Percentiles rank a stretch among this genome's conserved stretches.
Evolutionary conservation across 1,139 yeast genomes (phyloP).

Genomic region (Hanseniaspora uvarum): DNA sequence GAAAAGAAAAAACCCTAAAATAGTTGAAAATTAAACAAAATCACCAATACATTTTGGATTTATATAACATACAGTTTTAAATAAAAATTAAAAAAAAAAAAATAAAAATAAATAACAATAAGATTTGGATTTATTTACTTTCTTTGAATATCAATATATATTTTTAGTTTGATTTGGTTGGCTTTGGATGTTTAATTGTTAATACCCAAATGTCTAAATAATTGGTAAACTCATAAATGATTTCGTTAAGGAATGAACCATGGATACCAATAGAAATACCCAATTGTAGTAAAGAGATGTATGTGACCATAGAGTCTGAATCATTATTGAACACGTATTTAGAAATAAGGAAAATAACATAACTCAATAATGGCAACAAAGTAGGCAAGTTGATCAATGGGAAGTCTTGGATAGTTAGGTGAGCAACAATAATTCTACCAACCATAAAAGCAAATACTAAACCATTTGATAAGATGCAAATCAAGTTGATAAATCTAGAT

Average conservation of each 20-base stretch:
- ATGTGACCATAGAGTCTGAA: slow-evolving; percentile 35
- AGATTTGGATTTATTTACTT: not conserved
- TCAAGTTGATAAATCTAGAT: slow-evolving; percentile 45
- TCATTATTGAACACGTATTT: slow-evolving; percentile 36
- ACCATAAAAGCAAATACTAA: slow-evolving; percentile 71
- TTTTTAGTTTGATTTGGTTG: slow-evolving; percentile 11
- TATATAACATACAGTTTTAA: not conserved
- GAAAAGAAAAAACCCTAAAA: not conserved
- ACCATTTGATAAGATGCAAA: slow-evolving; percentile 61
- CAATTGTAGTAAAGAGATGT: slow-evolving; percentile 59
- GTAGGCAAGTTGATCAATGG: slow-evolving; percentile 65
- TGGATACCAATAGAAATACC: slow-evolving; percentile 72
- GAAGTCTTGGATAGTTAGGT: slow-evolving; percentile 67
- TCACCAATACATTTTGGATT: not conserved
- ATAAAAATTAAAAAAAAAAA: not conserved
- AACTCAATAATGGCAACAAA: slow-evolving; percentile 53
- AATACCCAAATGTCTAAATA: slow-evolving; percentile 80
- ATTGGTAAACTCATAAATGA: slow-evolving; percentile 70
- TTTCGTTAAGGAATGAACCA: slow-evolving; percentile 67
- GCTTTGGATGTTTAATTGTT: slow-evolving; percentile 61
- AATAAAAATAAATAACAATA: not conserved
- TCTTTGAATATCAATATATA: not conserved
- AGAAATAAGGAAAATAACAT: slow-evolving; percentile 37
- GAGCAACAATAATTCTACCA: slow-evolving; percentile 82
- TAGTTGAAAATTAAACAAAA: not conserved